Evolutionary conservation across 169 alveolate species (phyloP), one percentile per base, ranked within the genome.

Genomic region (Eimeria maxima): DNA sequence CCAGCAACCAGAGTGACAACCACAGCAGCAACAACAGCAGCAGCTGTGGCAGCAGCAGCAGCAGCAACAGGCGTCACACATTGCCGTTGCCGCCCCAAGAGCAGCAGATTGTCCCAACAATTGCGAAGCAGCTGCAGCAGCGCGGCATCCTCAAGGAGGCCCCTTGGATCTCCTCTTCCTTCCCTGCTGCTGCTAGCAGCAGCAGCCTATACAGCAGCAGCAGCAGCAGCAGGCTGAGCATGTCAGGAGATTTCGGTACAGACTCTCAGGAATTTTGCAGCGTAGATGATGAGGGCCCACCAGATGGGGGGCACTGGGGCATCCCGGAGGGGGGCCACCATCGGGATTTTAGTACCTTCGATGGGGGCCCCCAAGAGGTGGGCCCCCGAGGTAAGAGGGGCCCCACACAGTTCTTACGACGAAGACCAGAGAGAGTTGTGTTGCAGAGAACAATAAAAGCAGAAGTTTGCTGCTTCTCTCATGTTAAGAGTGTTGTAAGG

Each of bases 31-130:
- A n/a, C n/a, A n/a, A n/a, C n/a, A n/a, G n/a, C n/a, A n/a, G n/a
- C n/a, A n/a, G n/a, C n/a, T n/a, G n/a, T n/a, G n/a, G 50, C 83
- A 73, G 45, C 83, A 73, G 50, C 83, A 73, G 83, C 83, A 73
- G 45, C 83, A 73, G 50, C 83, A 73, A 47, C 83, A 27, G 50
- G 55, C 44, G 83, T 47, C n/a, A 38, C 83, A 24, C 83, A 8
- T 14, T 73, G 44, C 45, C 83, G 83, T 20, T 73, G 83, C 83
- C 83, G 20, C 83, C 83, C 50, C 83, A 73, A 27, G 83, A 73
- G 55, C 55, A 73, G 50, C 83, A 73, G 38, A 73, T 73, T 14
- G 83, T 73, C 50, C 83, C 83, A 8, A 73, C 83, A 22, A n/a
- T 73, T 5, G 83, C 83, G 50, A 73, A 73, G 50, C 33, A 13